These are phyloP conservation scores for Lactifluus pinguis DNA, from an alignment of 768 basidiomycete species.

Conservation along the genomic window DNA sequence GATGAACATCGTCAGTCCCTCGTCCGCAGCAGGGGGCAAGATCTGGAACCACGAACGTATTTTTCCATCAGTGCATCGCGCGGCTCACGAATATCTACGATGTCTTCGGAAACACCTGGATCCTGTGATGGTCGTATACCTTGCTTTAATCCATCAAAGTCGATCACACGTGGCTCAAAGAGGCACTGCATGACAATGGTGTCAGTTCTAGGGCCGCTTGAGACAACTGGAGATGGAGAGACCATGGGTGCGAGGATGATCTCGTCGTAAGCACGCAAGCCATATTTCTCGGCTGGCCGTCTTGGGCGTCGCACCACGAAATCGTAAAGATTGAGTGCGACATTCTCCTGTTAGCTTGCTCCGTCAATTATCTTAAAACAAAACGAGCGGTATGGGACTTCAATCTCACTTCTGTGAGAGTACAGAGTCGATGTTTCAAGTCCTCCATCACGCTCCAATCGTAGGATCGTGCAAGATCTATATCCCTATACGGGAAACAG, in stretches of 20 bases:
- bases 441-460: slow-evolving; percentile 93
- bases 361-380: not conserved
- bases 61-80: slow-evolving; percentile 27
- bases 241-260: slow-evolving; percentile 93
- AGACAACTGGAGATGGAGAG: slow-evolving; percentile 24
- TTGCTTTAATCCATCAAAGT: slow-evolving; percentile 70
- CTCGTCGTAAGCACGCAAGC: slow-evolving; percentile 88
- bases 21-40: not conserved
- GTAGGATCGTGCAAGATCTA: slow-evolving; percentile 65
- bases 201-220: not conserved
- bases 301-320: slow-evolving; percentile 77
- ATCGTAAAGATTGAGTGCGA: slow-evolving; percentile 84
- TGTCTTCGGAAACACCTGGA: slow-evolving; percentile 66
- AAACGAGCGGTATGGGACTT: not conserved
- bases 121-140: slow-evolving; percentile 41
- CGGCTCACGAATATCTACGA: slow-evolving; percentile 32
- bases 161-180: slow-evolving; percentile 88
- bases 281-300: slow-evolving; percentile 76
- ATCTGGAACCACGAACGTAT: slow-evolving; percentile 28
- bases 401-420: slow-evolving; percentile 69
- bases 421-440: slow-evolving; percentile 76
- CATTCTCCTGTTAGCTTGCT: slow-evolving; percentile 53
- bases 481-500: slow-evolving; percentile 79
- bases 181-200: slow-evolving; percentile 48
- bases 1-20: not conserved